These are phyloP conservation scores for Areca catechu DNA, from an alignment of 176 grass and related monocot genomes.

Conservation along the genomic window DNA sequence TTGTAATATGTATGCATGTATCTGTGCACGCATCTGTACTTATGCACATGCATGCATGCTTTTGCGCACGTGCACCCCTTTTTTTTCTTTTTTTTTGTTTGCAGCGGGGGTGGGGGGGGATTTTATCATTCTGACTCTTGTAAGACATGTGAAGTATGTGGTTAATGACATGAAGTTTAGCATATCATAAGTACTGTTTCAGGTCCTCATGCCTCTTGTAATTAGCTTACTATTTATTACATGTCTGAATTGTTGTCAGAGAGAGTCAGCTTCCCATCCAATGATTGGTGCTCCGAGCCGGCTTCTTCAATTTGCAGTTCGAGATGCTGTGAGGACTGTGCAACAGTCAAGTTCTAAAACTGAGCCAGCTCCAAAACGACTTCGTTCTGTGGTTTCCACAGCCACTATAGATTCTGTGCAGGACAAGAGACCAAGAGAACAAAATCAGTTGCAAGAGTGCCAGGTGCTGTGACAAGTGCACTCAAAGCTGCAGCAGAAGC, in stretches of 20 bases:
- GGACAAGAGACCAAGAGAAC: slow-evolving; percentile 47
- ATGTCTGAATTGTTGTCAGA: slow-evolving; percentile 34
- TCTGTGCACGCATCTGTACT: too few relatives aligned
- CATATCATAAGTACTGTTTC: too few relatives aligned
- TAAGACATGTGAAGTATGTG: too few relatives aligned
- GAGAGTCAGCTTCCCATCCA: slow-evolving; percentile 33
- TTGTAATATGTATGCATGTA: too few relatives aligned
- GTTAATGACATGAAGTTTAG: too few relatives aligned
- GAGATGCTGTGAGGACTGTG: slow-evolving; percentile 85
- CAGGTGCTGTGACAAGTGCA: slow-evolving; percentile 52
- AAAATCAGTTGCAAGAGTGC: slow-evolving; percentile 36
- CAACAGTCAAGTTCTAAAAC: slow-evolving; percentile 33
- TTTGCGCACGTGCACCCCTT: too few relatives aligned
- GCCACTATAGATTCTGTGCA: slow-evolving; percentile 27
- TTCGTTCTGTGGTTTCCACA: slow-evolving; percentile 71
- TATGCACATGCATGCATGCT: too few relatives aligned
- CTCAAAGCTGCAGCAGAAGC: slow-evolving; percentile 67
- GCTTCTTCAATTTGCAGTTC: slow-evolving; percentile 87
- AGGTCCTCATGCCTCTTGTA: background rate
- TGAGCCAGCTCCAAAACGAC: slow-evolving; percentile 57
- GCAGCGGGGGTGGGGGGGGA: too few relatives aligned
- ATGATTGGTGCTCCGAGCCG: slow-evolving; percentile 52
- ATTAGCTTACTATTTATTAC: slow-evolving; percentile 11
- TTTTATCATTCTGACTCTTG: too few relatives aligned
- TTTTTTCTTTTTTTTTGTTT: too few relatives aligned